These are phyloP conservation scores for Aspergillus japonicus DNA, from an alignment of 2,329 filamentous ascomycete genomes.

Conservation along the genomic window DNA sequence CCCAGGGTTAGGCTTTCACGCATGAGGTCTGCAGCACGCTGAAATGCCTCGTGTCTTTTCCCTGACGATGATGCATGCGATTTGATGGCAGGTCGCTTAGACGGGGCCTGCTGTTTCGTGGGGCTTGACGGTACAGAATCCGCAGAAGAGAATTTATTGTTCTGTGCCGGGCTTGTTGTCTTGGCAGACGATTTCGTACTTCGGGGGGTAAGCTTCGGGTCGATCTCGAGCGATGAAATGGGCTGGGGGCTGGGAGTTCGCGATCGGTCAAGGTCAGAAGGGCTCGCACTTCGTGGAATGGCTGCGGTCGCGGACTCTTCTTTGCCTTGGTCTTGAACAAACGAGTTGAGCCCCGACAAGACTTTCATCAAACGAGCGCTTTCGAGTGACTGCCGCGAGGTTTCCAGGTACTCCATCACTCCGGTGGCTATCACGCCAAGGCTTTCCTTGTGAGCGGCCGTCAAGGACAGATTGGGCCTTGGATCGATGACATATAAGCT, in stretches of 20 bases:
- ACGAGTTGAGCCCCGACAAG: conserved; percentile 16
- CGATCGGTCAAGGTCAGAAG: not conserved
- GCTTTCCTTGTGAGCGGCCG: conserved; percentile 16
- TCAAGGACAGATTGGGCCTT: conserved; percentile 15
- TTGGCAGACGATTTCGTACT: not conserved
- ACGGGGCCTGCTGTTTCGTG: not conserved
- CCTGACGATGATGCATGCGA: not conserved
- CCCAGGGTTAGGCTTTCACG: conserved; percentile 40
- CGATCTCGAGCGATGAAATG: not conserved
- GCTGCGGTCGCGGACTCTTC: not conserved
- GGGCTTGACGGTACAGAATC: not conserved
- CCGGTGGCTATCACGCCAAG: conserved; percentile 25
- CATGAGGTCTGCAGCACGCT: conserved; percentile 43
- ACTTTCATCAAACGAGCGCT: conserved; percentile 12
- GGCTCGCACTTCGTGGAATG: conserved; percentile 3
- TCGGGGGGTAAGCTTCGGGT: not conserved
- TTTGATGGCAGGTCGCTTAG: not conserved
- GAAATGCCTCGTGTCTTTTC: conserved; percentile 28
- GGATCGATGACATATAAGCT: conserved; percentile 30
- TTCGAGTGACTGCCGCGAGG: conserved; percentile 16
- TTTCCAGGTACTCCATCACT: conserved; percentile 31
- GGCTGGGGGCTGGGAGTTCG: not conserved
- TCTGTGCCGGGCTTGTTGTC: not conserved
- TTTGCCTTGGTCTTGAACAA: conserved; percentile 11
- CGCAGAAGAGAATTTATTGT: not conserved